Conservation (phyloP, 1,284 basidiomycete genomes). For the Acaromyces ingoldii region DNA sequence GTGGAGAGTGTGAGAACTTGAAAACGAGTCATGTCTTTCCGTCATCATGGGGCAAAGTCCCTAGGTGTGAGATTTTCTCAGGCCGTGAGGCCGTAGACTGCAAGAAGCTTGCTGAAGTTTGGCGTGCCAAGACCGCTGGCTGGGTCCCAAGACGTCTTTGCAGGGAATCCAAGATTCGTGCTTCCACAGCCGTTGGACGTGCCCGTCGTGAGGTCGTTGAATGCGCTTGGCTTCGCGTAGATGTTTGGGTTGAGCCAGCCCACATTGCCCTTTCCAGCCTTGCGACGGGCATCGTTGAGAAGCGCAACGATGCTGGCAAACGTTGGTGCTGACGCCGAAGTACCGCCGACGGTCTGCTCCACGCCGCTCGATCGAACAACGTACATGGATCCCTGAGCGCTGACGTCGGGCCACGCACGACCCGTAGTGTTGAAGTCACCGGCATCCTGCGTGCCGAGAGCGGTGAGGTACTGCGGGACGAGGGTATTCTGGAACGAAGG, state of each 20-base stretch:
- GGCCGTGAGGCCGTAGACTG: no score
- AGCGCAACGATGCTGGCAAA: constrained; percentile 11
- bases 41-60: no score
- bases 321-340: constrained; percentile 11
- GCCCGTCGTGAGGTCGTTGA: constrained; percentile 16
- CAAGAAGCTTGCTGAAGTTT: constrained; percentile 3
- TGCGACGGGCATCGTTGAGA: constrained; percentile 6
- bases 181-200: constrained; percentile 3
- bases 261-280: constrained; percentile 10
- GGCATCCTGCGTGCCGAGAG: not conserved
- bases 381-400: constrained; percentile 10
- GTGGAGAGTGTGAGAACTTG: no score
- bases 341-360: constrained; percentile 9
- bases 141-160: constrained; percentile 9
- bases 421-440: constrained; percentile 14
- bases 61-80: no score
- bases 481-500: constrained; percentile 9
- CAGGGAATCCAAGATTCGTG: constrained; percentile 13
- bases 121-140: constrained; percentile 10
- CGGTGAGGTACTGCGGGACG: constrained; percentile 6
- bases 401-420: constrained; percentile 14
- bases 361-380: not conserved
- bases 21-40: no score
- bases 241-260: constrained; percentile 13
- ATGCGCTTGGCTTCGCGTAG: constrained; percentile 25